Conservation (phyloP, 1,284 basidiomycete genomes). For the Cystobasidiaceae sp. region DNA sequence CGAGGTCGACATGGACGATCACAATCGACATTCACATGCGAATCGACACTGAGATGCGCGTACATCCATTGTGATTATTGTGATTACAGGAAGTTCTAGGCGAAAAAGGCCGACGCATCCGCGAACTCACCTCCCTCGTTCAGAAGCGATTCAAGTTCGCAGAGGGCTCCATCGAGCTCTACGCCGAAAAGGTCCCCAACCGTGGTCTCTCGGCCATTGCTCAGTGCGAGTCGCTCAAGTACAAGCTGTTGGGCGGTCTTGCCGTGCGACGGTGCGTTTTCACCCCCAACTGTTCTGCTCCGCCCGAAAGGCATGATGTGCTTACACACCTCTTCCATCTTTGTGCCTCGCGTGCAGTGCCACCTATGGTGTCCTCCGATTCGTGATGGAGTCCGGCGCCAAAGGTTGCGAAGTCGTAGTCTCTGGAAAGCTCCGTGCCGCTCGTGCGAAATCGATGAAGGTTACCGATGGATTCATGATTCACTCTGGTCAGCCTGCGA, state of each 20-base stretch:
- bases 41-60: no score
- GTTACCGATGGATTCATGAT: slow-evolving; percentile 99
- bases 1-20: no score
- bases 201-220: slow-evolving; percentile 98
- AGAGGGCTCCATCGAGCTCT: slow-evolving; percentile 97
- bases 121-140: slow-evolving; percentile 96
- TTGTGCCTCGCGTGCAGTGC: slow-evolving; percentile 58
- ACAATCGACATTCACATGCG: no score
- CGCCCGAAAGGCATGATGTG: no score
- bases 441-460: slow-evolving; percentile 99
- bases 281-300: no score
- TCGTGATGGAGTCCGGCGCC: slow-evolving; percentile 99
- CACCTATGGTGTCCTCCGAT: slow-evolving; percentile 99
- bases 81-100: slow-evolving; percentile 79
- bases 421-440: slow-evolving; percentile 98
- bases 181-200: slow-evolving; percentile 97
- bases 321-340: not conserved
- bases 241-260: slow-evolving; percentile 99
- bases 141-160: slow-evolving; percentile 99
- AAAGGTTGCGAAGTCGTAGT: slow-evolving; percentile 99
- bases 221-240: slow-evolving; percentile 96
- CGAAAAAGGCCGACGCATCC: slow-evolving; percentile 98
- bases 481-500: slow-evolving; percentile 97
- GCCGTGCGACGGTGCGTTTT: slow-evolving; percentile 85
- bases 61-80: no score